phyloP scores from a whole-genome alignment of 2,329 filamentous ascomycete genomes.

The Colletotrichum destructivum region DNA sequence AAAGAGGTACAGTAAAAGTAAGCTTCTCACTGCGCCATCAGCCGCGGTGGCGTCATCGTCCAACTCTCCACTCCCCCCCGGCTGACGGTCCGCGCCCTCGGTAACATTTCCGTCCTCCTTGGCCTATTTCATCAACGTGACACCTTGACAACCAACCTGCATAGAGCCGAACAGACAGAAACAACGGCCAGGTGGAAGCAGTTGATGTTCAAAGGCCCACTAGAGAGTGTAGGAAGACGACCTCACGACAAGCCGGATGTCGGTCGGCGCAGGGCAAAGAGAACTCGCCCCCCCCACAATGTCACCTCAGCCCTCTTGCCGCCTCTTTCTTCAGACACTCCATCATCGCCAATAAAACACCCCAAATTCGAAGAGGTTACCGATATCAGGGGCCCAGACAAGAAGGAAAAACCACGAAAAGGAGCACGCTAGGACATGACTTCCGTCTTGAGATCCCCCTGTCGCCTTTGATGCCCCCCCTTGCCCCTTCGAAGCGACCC shows the following conservation, averaged over 20 bases:
- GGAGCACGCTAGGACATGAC: constrained; percentile 31
- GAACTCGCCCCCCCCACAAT: constrained; percentile 22
- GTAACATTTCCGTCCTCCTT: constrained; percentile 13
- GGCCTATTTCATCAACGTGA: constrained; percentile 3
- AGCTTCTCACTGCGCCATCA: constrained; percentile 24
- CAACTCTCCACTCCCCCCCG: neutral
- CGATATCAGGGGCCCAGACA: neutral
- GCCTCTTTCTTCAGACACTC: constrained; percentile 5
- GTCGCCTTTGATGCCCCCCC: neutral
- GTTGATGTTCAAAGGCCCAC: neutral
- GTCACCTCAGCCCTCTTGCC: constrained; percentile 6
- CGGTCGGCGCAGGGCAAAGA: neutral
- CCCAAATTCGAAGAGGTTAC: neutral
- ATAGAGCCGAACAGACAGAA: too few species aligned
- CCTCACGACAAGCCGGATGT: neutral
- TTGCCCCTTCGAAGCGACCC: constrained; percentile 14
- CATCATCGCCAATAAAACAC: constrained; percentile 15
- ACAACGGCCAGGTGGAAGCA: neutral
- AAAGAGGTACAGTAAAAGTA: neutral
- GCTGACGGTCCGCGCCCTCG: constrained; percentile 31
- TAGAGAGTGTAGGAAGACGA: neutral
- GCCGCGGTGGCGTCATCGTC: constrained; percentile 36
- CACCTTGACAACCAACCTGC: neutral
- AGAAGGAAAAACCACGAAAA: constrained; percentile 8
- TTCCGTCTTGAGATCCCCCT: constrained; percentile 33